Evolutionary conservation across 2,329 filamentous ascomycete species (phyloP).

Genomic region (Chalaropsis ovoidea): DNA sequence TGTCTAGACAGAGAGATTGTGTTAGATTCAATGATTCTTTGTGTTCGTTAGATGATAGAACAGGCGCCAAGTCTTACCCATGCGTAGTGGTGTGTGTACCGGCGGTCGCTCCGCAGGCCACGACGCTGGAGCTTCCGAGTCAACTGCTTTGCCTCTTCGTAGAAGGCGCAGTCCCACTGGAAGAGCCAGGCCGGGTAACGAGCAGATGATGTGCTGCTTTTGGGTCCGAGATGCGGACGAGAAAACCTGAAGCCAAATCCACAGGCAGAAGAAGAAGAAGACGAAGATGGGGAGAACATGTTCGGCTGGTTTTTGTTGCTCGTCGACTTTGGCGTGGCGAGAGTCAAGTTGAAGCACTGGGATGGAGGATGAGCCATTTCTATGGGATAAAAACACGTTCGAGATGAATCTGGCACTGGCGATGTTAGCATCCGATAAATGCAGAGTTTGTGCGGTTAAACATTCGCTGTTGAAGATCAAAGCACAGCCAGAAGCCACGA

Average conservation of each 20-base stretch:
- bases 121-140: constrained; percentile 15
- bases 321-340: background rate
- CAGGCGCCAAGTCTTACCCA: constrained; percentile 9
- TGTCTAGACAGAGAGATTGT: constrained; percentile 8
- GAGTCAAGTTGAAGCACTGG: background rate
- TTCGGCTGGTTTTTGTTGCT: too few relatives aligned
- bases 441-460: too few relatives aligned
- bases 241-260: background rate
- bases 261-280: background rate
- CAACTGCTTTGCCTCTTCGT: constrained; percentile 18
- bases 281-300: background rate
- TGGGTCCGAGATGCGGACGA: background rate
- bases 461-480: too few relatives aligned
- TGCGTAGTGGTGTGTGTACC: constrained; percentile 19
- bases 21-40: too few relatives aligned
- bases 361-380: background rate
- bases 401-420: background rate
- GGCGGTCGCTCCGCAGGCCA: constrained; percentile 9
- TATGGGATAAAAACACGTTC: background rate
- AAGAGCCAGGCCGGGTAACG: constrained; percentile 15
- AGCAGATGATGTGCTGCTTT: background rate
- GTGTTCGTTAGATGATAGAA: background rate
- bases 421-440: background rate
- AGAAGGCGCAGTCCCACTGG: constrained; percentile 20
- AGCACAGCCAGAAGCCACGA: too few relatives aligned